These are phyloP conservation scores for Fusarium hostae DNA, from an alignment of 2,329 filamentous ascomycete genomes.

Conservation along the genomic window DNA sequence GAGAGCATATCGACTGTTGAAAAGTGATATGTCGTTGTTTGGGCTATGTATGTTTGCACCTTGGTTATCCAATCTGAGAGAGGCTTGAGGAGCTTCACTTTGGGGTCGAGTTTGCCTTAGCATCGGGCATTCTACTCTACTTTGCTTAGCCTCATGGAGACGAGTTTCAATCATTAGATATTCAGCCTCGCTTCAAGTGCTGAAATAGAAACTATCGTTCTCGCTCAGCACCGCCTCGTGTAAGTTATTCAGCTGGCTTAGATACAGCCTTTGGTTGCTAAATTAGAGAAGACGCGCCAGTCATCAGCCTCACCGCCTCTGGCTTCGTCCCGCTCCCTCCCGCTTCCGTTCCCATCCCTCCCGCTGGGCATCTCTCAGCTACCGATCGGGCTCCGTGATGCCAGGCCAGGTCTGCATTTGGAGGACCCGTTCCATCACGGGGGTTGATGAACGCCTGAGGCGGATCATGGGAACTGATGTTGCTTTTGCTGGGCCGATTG, in stretches of 20 bases:
- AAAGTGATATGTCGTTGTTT: constrained; percentile 36
- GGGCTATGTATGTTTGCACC: constrained; percentile 18
- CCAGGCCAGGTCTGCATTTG: background rate
- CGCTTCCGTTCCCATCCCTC: constrained; percentile 42
- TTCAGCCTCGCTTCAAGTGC: constrained; percentile 18
- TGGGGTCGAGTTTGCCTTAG: background rate
- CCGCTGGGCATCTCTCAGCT: constrained; percentile 38
- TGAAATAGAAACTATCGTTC: constrained; percentile 24
- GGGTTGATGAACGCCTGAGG: constrained; percentile 24
- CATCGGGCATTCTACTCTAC: constrained; percentile 8
- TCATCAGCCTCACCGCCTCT: constrained; percentile 46
- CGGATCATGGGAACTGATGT: constrained; percentile 14
- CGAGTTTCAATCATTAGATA: background rate
- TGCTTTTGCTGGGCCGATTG: constrained; percentile 23
- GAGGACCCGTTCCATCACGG: constrained; percentile 23
- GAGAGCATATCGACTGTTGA: constrained; percentile 12
- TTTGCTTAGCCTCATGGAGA: constrained; percentile 3
- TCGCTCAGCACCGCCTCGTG: constrained; percentile 31
- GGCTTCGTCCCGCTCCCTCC: constrained; percentile 44
- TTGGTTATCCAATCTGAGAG: constrained; percentile 13
- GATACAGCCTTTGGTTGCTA: constrained; percentile 12
- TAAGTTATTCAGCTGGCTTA: constrained; percentile 21
- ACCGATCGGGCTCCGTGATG: constrained; percentile 33
- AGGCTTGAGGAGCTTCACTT: constrained; percentile 12
- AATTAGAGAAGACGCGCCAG: constrained; percentile 23